Evolutionary conservation across 768 basidiomycete genomes (phyloP).

Genomic region (Russula lepida): DNA sequence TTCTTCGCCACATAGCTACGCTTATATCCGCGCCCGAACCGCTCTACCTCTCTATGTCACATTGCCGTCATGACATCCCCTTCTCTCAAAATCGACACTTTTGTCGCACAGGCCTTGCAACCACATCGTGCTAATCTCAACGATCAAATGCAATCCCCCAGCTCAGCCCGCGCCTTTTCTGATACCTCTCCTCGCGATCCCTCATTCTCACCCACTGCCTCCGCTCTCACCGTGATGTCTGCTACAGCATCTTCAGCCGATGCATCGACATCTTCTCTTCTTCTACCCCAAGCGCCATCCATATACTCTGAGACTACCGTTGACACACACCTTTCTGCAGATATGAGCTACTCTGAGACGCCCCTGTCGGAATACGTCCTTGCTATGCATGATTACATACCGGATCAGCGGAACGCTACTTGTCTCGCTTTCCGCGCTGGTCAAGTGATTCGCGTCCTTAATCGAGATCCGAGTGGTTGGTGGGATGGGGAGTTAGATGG

Average conservation of each 20-base stretch:
- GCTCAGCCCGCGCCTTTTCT: constrained; percentile 11
- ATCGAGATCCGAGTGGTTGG: constrained; percentile 86
- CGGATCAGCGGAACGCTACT: constrained; percentile 60
- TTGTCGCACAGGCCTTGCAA: constrained; percentile 21
- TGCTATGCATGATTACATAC: constrained; percentile 86
- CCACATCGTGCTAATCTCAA: constrained; percentile 21
- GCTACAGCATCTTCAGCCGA: constrained; percentile 16
- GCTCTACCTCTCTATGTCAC: constrained; percentile 20
- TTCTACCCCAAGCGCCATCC: constrained; percentile 23
- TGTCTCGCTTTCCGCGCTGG: constrained; percentile 87
- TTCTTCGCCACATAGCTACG: not conserved
- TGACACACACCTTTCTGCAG: constrained; percentile 16
- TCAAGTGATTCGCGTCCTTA: constrained; percentile 85
- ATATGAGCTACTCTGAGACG: constrained; percentile 6
- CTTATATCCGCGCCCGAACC: constrained; percentile 1
- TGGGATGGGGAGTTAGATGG: constrained; percentile 96
- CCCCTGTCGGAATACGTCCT: constrained; percentile 63
- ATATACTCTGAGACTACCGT: constrained; percentile 23
- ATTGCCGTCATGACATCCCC: constrained; percentile 23
- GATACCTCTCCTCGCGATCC: constrained; percentile 17
- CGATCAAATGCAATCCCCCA: constrained; percentile 2
- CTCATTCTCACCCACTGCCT: constrained; percentile 11
- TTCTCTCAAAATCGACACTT: constrained; percentile 30
- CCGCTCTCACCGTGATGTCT: constrained; percentile 16
- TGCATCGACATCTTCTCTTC: constrained; percentile 24